Conservation (phyloP, 2,329 filamentous ascomycete genomes). For the Pezizomycotina sp. region DNA sequence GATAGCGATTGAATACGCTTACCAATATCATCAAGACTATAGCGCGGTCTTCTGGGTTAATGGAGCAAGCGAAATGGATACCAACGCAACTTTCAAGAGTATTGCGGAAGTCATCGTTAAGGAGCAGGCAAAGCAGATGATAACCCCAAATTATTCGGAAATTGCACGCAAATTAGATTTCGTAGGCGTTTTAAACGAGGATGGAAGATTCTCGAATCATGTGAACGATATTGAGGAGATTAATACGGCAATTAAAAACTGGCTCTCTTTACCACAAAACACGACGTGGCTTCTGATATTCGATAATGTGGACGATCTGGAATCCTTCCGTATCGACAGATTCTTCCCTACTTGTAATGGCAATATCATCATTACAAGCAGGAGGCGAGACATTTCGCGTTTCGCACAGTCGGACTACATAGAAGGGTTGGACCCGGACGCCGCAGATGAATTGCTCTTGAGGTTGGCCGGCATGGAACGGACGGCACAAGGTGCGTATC, state of each 20-base stretch:
- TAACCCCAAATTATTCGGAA: not conserved
- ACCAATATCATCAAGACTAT: conserved; percentile 16
- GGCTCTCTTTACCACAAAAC: conserved; percentile 12
- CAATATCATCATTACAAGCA: conserved; percentile 20
- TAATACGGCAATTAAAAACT: conserved; percentile 7
- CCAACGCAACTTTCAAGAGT: conserved; percentile 7
- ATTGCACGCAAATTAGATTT: not conserved
- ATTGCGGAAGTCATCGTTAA: conserved; percentile 5
- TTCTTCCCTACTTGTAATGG: conserved; percentile 20
- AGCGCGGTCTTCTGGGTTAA: conserved; percentile 24
- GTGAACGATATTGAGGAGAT: not conserved
- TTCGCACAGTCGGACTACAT: conserved; percentile 1
- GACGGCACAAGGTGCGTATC: too few relatives aligned
- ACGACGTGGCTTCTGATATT: conserved; percentile 22
- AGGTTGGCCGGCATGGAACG: too few relatives aligned
- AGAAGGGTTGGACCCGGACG: conserved; percentile 6
- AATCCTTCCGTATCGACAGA: conserved; percentile 14
- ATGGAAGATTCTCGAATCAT: not conserved
- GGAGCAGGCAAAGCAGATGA: not conserved
- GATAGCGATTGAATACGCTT: conserved; percentile 22
- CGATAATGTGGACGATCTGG: conserved; percentile 24
- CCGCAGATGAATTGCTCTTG: conserved; percentile 1
- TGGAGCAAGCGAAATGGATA: conserved; percentile 9
- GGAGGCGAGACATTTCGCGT: conserved; percentile 9
- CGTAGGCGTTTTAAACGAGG: not conserved